Evolutionary conservation across 2,329 filamentous ascomycete species (phyloP).

Genomic region (Penicillium sp.): DNA sequence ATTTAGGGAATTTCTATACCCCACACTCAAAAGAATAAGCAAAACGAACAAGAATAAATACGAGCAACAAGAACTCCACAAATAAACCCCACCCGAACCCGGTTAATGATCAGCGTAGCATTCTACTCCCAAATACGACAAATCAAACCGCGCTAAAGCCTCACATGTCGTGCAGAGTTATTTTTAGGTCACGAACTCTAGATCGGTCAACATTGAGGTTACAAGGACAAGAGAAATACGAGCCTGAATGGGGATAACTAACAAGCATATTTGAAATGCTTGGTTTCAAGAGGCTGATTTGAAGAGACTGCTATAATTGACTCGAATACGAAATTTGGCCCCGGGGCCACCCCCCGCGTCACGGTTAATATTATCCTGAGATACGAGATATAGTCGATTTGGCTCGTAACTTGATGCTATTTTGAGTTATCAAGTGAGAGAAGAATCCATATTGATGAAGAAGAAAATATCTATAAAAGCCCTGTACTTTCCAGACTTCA

Average conservation of each 20-base stretch:
- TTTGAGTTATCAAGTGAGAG: background rate
- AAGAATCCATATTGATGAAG: background rate
- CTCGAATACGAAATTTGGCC: background rate
- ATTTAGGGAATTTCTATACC: too few relatives aligned
- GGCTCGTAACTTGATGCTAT: background rate
- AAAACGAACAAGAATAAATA: background rate
- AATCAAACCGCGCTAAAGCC: background rate
- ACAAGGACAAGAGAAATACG: background rate
- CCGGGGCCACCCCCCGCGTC: background rate
- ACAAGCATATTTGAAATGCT: background rate
- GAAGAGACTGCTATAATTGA: background rate
- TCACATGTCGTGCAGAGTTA: background rate
- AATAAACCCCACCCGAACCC: too few relatives aligned
- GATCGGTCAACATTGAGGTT: too few relatives aligned
- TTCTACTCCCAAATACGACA: background rate
- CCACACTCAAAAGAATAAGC: background rate
- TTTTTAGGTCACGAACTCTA: background rate
- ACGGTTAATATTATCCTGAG: too few relatives aligned
- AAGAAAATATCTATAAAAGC: background rate
- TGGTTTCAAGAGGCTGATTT: background rate
- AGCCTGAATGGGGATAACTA: background rate
- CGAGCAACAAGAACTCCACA: too few relatives aligned
- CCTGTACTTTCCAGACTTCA: background rate
- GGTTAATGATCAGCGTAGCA: too few relatives aligned
- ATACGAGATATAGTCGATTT: background rate